Evolutionary conservation across 169 alveolate species (phyloP).

Genomic region (Plasmodium chabaudi): DNA sequence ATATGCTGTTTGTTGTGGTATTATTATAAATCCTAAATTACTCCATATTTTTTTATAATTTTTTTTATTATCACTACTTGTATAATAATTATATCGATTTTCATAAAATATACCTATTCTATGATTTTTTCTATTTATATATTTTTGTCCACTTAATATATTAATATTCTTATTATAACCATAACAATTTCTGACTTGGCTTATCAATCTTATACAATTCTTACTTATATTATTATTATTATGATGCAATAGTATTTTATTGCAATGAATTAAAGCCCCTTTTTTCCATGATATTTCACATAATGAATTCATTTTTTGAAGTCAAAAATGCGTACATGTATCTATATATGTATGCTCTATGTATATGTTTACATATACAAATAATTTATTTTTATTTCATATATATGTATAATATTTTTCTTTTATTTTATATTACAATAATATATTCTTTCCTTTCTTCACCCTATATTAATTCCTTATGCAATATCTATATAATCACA

Average conservation of each 20-base stretch:
- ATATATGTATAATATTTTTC: too few species aligned
- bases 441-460: too few species aligned
- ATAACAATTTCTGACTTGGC: not conserved
- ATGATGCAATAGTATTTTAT: too few species aligned
- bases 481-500: too few species aligned
- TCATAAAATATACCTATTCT: not conserved
- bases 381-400: too few species aligned
- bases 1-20: slow-evolving; percentile 94
- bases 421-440: too few species aligned
- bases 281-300: slow-evolving; percentile 3
- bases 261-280: not conserved
- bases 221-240: too few species aligned
- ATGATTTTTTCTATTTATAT: not conserved
- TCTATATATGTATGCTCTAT: too few species aligned
- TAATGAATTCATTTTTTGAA: slow-evolving; percentile 1
- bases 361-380: too few species aligned
- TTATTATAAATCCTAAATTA: slow-evolving; percentile 88
- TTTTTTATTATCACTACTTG: slow-evolving; percentile 60
- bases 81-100: slow-evolving; percentile 29
- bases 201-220: too few species aligned
- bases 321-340: not conserved
- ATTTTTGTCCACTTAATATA: not conserved
- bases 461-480: too few species aligned
- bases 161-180: too few species aligned
- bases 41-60: slow-evolving; percentile 26